Evolutionary conservation across 2,329 filamentous ascomycete species (phyloP), one percentile per base, ranked within the genome.

Genomic region (Ophiostoma triangulosporum): DNA sequence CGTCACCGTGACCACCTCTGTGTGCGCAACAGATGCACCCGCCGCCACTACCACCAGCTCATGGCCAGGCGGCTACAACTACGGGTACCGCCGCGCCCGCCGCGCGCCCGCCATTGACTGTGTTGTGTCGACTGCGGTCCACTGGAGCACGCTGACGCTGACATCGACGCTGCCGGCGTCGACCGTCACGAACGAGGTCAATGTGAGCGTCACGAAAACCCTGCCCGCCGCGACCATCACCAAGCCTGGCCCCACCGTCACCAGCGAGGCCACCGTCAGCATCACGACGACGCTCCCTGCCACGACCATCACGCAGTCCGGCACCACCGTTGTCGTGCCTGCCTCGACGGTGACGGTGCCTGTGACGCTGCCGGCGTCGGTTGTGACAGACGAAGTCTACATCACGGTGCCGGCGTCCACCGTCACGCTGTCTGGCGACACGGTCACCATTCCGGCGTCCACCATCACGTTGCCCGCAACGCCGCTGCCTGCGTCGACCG

Each of bases 401-500:
- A 22, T 48, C 17, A 33, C 46, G 9, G 1, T 50, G 31, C 43
- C 51, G 3, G 51, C 40, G 14, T 48, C 50, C 22, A 51, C 49
- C 3, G 17, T 40, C 6, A 53, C 40, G 6, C 6, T 48, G 22
- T 12, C 46, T 1, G 29, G n/a, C n/a, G 33, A 27, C 32, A 55
- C 54, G 6, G 9, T 52, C n/a, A 58, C 55, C 4, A 12, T 50
- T 3, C 48, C 61, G 12, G 53, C 54, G 3, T 50, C 54, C 3
- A 60, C 51, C 4, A 31, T 54, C 6, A 58, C 56, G 7, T 36
- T 57, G 12, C 53, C 58, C 26, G 26, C 31, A 8, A 33, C 4
- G 31, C 11, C 6, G 48, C 48, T 59, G 6, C 57, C 59, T 15
- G 59, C 55, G 3, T 55, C 58, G 26, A 51, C 51, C 2, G 32